These are phyloP conservation scores for Huntiella abstrusa DNA, from an alignment of 2,329 filamentous ascomycete genomes.

Conservation along the genomic window DNA sequence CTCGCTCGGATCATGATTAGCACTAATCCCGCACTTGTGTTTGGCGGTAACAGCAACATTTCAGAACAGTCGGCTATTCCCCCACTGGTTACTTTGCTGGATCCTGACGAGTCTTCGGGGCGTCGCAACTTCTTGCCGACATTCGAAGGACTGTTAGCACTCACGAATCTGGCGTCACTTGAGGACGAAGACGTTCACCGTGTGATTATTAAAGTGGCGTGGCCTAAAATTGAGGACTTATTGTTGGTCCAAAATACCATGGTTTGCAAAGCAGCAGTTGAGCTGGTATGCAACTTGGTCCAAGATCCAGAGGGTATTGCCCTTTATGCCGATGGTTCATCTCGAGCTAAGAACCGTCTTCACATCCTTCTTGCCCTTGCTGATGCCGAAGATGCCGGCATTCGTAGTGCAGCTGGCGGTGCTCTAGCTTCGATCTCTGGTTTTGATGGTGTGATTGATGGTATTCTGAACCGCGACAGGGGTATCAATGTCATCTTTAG, in stretches of 20 bases:
- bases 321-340: slow-evolving; percentile 48
- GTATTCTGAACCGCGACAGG: slow-evolving; percentile 49
- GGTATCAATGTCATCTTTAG: slow-evolving; percentile 64
- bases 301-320: slow-evolving; percentile 46
- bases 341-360: slow-evolving; percentile 52
- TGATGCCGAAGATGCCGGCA: slow-evolving; percentile 65
- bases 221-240: slow-evolving; percentile 63
- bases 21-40: slow-evolving; percentile 67
- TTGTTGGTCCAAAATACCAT: slow-evolving; percentile 57
- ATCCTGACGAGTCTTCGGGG: slow-evolving; percentile 40
- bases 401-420: slow-evolving; percentile 68
- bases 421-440: slow-evolving; percentile 70
- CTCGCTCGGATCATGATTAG: slow-evolving; percentile 74
- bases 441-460: slow-evolving; percentile 55
- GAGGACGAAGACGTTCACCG: slow-evolving; percentile 46
- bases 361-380: slow-evolving; percentile 75
- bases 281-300: slow-evolving; percentile 82
- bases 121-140: slow-evolving; percentile 66
- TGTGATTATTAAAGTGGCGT: slow-evolving; percentile 54
- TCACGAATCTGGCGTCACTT: slow-evolving; percentile 81
- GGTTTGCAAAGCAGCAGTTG: slow-evolving; percentile 66
- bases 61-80: slow-evolving; percentile 65
- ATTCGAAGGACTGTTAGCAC: slow-evolving; percentile 77
- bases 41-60: slow-evolving; percentile 55
- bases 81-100: slow-evolving; percentile 58